Conservation (phyloP, 2,329 filamentous ascomycete species). For the Coniochaeta hoffmannii region DNA sequence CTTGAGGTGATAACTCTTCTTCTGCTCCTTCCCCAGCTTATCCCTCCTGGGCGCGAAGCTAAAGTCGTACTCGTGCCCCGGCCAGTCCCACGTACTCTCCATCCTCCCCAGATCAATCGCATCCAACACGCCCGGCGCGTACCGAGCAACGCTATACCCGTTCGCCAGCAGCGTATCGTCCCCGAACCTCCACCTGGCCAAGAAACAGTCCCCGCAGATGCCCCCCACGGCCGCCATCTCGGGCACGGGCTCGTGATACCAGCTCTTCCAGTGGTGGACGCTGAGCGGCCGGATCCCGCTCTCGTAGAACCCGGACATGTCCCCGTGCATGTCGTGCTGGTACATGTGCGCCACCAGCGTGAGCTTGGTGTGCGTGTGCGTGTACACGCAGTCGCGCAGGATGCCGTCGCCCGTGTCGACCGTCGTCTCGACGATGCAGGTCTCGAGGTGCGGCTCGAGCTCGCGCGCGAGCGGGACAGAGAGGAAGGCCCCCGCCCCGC, state of each 20-base stretch:
- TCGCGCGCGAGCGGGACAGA: slow-evolving; percentile 42
- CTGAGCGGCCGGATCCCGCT: slow-evolving; percentile 45
- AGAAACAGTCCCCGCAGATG: slow-evolving; percentile 51
- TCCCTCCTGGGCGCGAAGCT: slow-evolving; percentile 44
- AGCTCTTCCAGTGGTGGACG: slow-evolving; percentile 58
- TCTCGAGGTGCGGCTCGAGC: slow-evolving; percentile 37
- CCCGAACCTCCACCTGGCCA: slow-evolving; percentile 46
- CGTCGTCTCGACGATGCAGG: slow-evolving; percentile 37
- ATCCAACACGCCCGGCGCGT: slow-evolving; percentile 26
- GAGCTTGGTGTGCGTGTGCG: slow-evolving; percentile 44
- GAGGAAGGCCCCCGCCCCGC: slow-evolving; percentile 53
- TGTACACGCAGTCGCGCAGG: slow-evolving; percentile 49
- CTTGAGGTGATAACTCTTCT: slow-evolving; percentile 43
- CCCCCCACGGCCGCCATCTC: slow-evolving; percentile 39
- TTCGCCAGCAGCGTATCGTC: slow-evolving; percentile 46
- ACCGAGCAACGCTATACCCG: slow-evolving; percentile 49
- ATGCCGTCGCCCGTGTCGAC: slow-evolving; percentile 44
- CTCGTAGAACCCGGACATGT: slow-evolving; percentile 54
- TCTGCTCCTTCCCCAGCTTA: slow-evolving; percentile 27
- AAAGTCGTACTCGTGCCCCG: slow-evolving; percentile 40
- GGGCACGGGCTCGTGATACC: slow-evolving; percentile 44
- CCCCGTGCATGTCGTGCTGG: slow-evolving; percentile 49
- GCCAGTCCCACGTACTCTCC: slow-evolving; percentile 46
- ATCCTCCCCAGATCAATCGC: slow-evolving; percentile 34
- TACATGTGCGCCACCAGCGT: slow-evolving; percentile 47